Evolutionary conservation across 2,329 filamentous ascomycete genomes (phyloP).

Genomic region (Fusarium tuaranense): DNA sequence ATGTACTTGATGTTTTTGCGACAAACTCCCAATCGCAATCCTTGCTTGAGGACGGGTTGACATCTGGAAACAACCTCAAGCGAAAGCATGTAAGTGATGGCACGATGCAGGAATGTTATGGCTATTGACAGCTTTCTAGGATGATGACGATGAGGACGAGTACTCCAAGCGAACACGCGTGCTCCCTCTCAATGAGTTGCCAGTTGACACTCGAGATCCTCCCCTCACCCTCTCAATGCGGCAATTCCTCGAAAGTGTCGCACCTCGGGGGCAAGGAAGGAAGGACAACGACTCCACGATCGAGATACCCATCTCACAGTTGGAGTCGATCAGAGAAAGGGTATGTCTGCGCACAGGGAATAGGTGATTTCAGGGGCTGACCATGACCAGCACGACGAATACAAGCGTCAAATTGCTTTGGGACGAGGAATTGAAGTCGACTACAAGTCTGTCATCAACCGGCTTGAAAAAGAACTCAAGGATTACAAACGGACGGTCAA

Average conservation of each 20-base stretch:
- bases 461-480: slow-evolving; percentile 59
- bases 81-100: slow-evolving; percentile 59
- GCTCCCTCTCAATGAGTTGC: slow-evolving; percentile 34
- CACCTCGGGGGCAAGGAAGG: slow-evolving; percentile 16
- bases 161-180: slow-evolving; percentile 47
- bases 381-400: slow-evolving; percentile 45
- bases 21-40: slow-evolving; percentile 49
- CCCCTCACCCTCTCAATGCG: slow-evolving; percentile 50
- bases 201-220: slow-evolving; percentile 41
- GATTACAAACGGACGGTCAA: slow-evolving; percentile 59
- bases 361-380: slow-evolving; percentile 26
- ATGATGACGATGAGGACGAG: slow-evolving; percentile 51
- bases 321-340: slow-evolving; percentile 55
- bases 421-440: slow-evolving; percentile 48
- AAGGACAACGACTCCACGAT: slow-evolving; percentile 38
- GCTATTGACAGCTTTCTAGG: slow-evolving; percentile 3
- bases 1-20: slow-evolving; percentile 61
- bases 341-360: slow-evolving; percentile 39
- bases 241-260: slow-evolving; percentile 43
- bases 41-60: slow-evolving; percentile 18
- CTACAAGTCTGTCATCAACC: slow-evolving; percentile 56
- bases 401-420: slow-evolving; percentile 40
- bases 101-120: neutral
- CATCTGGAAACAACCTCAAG: slow-evolving; percentile 55
- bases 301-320: slow-evolving; percentile 46